Percentiles rank a stretch among this genome's conserved stretches.
Conservation (phyloP, 352 stramenopile species). For the Phytophthora pistaciae region DNA sequence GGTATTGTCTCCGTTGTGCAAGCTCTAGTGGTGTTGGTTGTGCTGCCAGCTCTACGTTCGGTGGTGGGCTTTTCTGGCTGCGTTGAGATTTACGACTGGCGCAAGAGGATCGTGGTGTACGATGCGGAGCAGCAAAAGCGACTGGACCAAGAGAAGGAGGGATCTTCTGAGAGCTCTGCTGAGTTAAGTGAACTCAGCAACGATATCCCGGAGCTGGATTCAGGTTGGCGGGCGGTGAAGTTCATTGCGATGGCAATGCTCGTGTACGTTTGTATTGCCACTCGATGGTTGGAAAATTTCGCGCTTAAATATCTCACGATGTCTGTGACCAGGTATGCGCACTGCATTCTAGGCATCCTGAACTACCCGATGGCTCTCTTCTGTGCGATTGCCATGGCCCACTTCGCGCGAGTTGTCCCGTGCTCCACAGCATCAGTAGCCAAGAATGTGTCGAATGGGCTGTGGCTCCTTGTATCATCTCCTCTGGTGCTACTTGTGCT, state of each 20-base stretch:
- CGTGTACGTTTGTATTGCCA: constrained; percentile 45
- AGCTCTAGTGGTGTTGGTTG: constrained; percentile 30
- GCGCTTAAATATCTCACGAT: constrained; percentile 10
- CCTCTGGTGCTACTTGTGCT: constrained; percentile 49
- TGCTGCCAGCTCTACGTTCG: constrained; percentile 38
- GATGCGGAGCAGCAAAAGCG: constrained; percentile 43
- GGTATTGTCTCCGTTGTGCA: constrained; percentile 33
- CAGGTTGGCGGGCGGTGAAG: constrained; percentile 67
- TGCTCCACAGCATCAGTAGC: constrained; percentile 17
- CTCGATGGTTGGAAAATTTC: neutral
- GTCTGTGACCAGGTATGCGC: constrained; percentile 49
- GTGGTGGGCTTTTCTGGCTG: constrained; percentile 51
- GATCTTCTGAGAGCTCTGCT: neutral
- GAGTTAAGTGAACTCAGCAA: neutral
- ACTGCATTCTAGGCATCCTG: constrained; percentile 80
- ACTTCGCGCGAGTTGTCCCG: constrained; percentile 68
- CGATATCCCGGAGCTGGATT: constrained; percentile 37
- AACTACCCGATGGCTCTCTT: constrained; percentile 88
- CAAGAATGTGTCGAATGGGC: constrained; percentile 38
- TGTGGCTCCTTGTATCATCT: constrained; percentile 71
- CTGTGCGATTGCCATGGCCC: constrained; percentile 65
- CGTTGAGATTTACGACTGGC: constrained; percentile 48
- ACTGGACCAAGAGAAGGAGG: constrained; percentile 1
- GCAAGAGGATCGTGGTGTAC: constrained; percentile 43
- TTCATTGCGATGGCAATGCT: constrained; percentile 62